Conservation (phyloP, 23 red algal species). For the Gracilariopsis chorda region DNA sequence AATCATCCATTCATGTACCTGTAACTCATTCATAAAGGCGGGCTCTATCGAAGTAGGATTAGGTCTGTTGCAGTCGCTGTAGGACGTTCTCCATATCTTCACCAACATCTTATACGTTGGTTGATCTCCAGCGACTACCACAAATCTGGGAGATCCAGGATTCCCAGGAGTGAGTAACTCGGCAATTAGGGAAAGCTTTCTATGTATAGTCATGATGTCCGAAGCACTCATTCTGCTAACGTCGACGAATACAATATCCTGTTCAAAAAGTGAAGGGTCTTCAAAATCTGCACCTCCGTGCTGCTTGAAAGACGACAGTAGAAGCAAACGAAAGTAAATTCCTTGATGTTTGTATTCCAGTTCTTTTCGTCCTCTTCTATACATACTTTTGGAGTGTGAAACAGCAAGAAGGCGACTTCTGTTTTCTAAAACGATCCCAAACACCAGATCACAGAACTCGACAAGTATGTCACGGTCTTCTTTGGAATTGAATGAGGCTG, state of each 20-base stretch:
- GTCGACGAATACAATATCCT: background rate
- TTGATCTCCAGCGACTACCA: background rate
- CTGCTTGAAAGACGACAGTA: constrained; percentile 4
- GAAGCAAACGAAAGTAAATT: background rate
- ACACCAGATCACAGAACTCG: background rate
- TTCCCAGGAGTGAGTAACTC: background rate
- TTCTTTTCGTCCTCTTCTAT: background rate
- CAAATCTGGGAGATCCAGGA: background rate
- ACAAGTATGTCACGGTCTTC: background rate
- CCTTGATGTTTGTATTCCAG: constrained; percentile 5
- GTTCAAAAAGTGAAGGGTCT: background rate
- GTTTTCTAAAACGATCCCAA: background rate
- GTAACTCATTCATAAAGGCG: background rate
- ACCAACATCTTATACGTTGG: background rate
- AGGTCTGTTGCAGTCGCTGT: background rate
- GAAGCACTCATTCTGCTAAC: constrained; percentile 3
- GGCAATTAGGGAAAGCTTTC: background rate
- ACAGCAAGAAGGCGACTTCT: background rate
- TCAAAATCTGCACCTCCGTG: background rate
- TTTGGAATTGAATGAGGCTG: background rate
- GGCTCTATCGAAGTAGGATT: background rate
- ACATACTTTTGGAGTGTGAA: background rate
- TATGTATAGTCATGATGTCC: constrained; percentile 1
- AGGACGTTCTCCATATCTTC: constrained; percentile 5
- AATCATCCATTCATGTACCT: constrained; percentile 6